A percentile compares a stretch with the other conserved stretches of the same genome.
phyloP scores from a whole-genome alignment of 2,329 filamentous ascomycete species.

The Aspergillus pseudoglaucus region DNA sequence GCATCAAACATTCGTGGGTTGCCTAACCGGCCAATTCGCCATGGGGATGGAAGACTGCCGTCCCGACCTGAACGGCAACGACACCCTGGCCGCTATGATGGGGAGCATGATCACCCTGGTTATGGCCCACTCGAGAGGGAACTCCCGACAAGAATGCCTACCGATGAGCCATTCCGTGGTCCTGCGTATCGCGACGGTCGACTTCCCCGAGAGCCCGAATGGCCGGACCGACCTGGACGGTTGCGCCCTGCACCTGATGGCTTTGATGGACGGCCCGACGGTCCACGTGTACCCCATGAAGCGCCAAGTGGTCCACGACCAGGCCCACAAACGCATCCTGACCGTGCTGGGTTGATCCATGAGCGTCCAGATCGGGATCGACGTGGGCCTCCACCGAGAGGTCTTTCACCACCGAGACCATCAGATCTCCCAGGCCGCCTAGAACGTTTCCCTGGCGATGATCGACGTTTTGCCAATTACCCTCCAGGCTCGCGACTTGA shows the following conservation, averaged over 20 bases:
- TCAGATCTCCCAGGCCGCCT: slow-evolving; percentile 27
- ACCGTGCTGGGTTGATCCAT: slow-evolving; percentile 29
- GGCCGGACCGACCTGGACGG: slow-evolving; percentile 30
- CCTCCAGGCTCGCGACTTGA: slow-evolving; percentile 30
- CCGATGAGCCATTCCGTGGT: slow-evolving; percentile 36
- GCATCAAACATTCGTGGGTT: slow-evolving; percentile 25
- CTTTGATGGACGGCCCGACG: slow-evolving; percentile 17
- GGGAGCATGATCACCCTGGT: slow-evolving; percentile 31
- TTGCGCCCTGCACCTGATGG: slow-evolving; percentile 25
- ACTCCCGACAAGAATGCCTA: slow-evolving; percentile 23
- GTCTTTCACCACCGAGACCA: slow-evolving; percentile 19
- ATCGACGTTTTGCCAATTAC: slow-evolving; percentile 26
- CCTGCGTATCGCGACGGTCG: slow-evolving; percentile 30
- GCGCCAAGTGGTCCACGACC: slow-evolving; percentile 17
- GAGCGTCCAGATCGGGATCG: slow-evolving; percentile 29
- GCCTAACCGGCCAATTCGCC: slow-evolving; percentile 32
- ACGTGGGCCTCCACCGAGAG: slow-evolving; percentile 20
- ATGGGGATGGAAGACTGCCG: slow-evolving; percentile 31
- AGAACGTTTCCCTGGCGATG: slow-evolving; percentile 32
- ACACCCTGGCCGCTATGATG: slow-evolving; percentile 29
- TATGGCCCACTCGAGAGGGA: slow-evolving; percentile 36
- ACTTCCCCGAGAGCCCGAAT: slow-evolving; percentile 30
- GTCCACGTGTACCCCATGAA: slow-evolving; percentile 14
- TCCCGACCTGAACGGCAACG: slow-evolving; percentile 37
- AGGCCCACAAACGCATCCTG: slow-evolving; percentile 23